Base-by-base conservation (phyloP, 2,329 filamentous ascomycete species). In the Aureobasidium sp. region DNA sequence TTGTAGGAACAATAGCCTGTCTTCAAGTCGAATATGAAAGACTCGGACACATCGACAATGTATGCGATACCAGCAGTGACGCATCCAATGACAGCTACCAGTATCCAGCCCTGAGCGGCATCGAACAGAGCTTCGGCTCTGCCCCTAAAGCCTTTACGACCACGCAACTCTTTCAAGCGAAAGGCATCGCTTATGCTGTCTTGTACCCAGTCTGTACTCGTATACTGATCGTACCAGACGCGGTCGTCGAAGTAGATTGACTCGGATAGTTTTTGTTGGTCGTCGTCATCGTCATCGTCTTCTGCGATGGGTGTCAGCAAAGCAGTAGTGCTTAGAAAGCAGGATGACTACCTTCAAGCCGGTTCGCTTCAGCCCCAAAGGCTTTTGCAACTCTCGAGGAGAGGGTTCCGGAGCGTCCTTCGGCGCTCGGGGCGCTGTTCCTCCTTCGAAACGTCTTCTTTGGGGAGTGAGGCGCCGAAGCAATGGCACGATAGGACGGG, bases 221-320 rank as follows among this genome's bases (percentile, higher is more conserved):
- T 96, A 70, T 96, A 96, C 75, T 99, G 94, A 78, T 99, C 94
- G 76, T 97, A 97, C 94, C 94, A 97, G 10, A 95, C 89, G 63
- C 94, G 86, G 67, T 97, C 91, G 70, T 97, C 90, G 55, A 87
- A 79, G 67, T 85, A 87, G 10, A 88, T 75, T 5, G 85, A 86
- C 37, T 80, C 77, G 69, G 86, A 89, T 53, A 86, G 86, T 64
- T 88, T 85, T 64, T 80, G 74, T 74, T 87, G 77, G 64, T 81
- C 59, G 14, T 48, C 27, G 7, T 48, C 25, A 7, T 48, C 45
- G 45, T 48, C 45, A 14, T 48, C 45, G 37, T 54, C 57, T 47
- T 57, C 57, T 49, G 36, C 10, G 13, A n/a, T 44, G 2, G 3
- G 27, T 25, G 47, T 42, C n/a, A 54, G 47, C 11, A 34, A 21